A percentile compares a stretch with the other conserved stretches of the same genome.
phyloP scores from a whole-genome alignment of 2,329 filamentous ascomycete genomes.

The Aspergillus niger region DNA sequence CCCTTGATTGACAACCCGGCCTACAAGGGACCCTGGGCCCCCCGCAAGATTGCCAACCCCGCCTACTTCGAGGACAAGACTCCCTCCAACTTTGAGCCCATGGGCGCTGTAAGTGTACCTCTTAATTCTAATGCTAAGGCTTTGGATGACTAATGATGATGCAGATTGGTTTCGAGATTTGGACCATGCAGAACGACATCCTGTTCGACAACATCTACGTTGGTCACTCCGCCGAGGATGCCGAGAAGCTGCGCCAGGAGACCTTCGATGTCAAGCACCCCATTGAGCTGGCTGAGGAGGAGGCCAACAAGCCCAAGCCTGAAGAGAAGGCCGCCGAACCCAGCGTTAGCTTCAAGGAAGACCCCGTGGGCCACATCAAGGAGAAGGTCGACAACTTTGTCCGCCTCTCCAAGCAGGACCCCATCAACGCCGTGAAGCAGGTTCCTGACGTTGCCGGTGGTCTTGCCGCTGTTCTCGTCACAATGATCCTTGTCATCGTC shows the following conservation, averaged over 20 bases:
- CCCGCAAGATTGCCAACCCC: slow-evolving; percentile 96
- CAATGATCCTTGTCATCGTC: slow-evolving; percentile 70
- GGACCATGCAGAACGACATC: slow-evolving; percentile 99
- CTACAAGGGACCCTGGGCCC: slow-evolving; percentile 96
- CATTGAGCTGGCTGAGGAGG: slow-evolving; percentile 77
- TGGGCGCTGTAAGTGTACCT: slow-evolving; percentile 77
- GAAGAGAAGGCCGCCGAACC: slow-evolving; percentile 66
- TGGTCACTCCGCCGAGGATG: slow-evolving; percentile 92
- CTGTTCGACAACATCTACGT: slow-evolving; percentile 99
- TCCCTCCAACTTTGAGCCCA: slow-evolving; percentile 94
- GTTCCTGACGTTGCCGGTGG: slow-evolving; percentile 89
- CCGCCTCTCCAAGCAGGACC: slow-evolving; percentile 78
- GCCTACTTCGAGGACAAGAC: slow-evolving; percentile 96
- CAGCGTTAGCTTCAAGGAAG: slow-evolving; percentile 85
- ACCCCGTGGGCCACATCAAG: slow-evolving; percentile 82
- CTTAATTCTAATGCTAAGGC: not conserved
- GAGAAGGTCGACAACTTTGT: slow-evolving; percentile 94
- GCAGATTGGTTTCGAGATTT: slow-evolving; percentile 97
- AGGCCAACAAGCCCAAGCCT: slow-evolving; percentile 77
- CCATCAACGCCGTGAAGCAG: slow-evolving; percentile 79
- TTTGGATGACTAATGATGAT: slow-evolving; percentile 7
- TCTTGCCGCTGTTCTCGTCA: slow-evolving; percentile 69
- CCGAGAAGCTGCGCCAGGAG: slow-evolving; percentile 83
- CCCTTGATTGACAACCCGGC: slow-evolving; percentile 93
- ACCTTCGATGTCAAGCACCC: slow-evolving; percentile 87